Conservation (phyloP, 805 yeast genomes). For the Lipomyces anomalus region DNA sequence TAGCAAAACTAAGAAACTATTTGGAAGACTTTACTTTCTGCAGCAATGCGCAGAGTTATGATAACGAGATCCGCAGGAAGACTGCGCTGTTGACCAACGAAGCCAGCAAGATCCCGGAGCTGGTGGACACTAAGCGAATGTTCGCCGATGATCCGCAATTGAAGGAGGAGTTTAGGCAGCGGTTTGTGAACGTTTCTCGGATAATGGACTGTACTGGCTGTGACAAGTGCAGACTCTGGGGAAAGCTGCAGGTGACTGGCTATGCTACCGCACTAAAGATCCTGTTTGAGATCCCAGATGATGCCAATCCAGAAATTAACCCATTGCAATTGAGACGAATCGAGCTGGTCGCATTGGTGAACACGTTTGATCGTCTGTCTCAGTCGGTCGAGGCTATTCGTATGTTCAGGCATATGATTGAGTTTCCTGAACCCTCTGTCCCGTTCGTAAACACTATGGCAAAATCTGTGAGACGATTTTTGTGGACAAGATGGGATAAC, state of each 20-base stretch:
- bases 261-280: constrained; percentile 94
- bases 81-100: constrained; percentile 39
- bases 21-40: constrained; percentile 50
- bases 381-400: constrained; percentile 73
- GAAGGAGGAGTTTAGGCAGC: constrained; percentile 77
- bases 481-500: constrained; percentile 1
- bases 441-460: background rate
- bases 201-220: constrained; percentile 99
- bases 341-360: constrained; percentile 83
- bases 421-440: constrained; percentile 1
- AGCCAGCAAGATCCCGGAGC: constrained; percentile 29
- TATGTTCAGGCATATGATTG: constrained; percentile 42
- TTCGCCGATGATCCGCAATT: constrained; percentile 45
- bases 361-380: constrained; percentile 87
- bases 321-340: constrained; percentile 53
- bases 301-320: constrained; percentile 42
- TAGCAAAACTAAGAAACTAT: constrained; percentile 58
- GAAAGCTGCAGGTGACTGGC: constrained; percentile 93
- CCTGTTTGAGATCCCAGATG: constrained; percentile 65
- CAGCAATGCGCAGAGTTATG: constrained; percentile 32
- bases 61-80: constrained; percentile 42
- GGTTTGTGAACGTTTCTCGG: constrained; percentile 83
- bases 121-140: constrained; percentile 43
- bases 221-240: constrained; percentile 97
- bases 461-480: background rate